A percentile compares a stretch with the other conserved stretches of the same genome.
phyloP scores from a whole-genome alignment of 495 filamentous ascomycete species.

The Evernia prunastri region DNA sequence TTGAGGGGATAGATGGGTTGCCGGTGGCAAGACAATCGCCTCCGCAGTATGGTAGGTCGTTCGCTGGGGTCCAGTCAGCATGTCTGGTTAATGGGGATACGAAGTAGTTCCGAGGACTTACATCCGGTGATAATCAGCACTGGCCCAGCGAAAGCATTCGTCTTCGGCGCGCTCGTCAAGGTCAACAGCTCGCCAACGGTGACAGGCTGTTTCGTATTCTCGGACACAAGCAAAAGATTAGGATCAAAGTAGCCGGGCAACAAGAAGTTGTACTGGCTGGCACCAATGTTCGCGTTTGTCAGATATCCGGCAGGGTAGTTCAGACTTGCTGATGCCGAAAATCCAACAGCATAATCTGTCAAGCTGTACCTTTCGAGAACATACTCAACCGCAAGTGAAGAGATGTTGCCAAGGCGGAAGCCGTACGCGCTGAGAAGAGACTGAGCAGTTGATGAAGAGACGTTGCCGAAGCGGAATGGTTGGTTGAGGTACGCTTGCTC shows the following conservation, averaged over 20 bases:
- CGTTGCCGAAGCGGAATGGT: conserved; percentile 33
- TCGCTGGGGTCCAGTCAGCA: conserved; percentile 24
- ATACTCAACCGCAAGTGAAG: neutral
- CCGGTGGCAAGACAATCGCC: conserved; percentile 43
- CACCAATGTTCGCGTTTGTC: conserved; percentile 33
- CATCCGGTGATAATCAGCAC: conserved; percentile 44
- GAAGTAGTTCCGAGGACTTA: neutral
- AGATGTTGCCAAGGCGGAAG: neutral
- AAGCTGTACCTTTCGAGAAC: conserved; percentile 13
- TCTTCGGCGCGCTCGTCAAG: conserved; percentile 28
- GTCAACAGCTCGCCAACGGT: conserved; percentile 47
- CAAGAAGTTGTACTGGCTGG: conserved; percentile 43
- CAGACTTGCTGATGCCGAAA: conserved; percentile 2
- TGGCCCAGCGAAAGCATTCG: conserved; percentile 38
- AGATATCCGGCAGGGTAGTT: conserved; percentile 40
- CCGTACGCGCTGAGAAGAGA: conserved; percentile 2
- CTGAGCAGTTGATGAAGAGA: neutral
- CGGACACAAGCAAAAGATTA: conserved; percentile 35
- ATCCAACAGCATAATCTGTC: conserved; percentile 10
- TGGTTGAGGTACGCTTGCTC: conserved; percentile 41
- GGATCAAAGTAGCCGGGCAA: conserved; percentile 42
- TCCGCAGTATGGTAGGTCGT: conserved; percentile 48
- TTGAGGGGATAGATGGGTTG: conserved; percentile 29
- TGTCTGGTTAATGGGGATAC: neutral
- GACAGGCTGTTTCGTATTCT: conserved; percentile 43